These are phyloP conservation scores for Amylostereum areolatum DNA, from an alignment of 1,284 basidiomycete genomes.

Conservation along the genomic window DNA sequence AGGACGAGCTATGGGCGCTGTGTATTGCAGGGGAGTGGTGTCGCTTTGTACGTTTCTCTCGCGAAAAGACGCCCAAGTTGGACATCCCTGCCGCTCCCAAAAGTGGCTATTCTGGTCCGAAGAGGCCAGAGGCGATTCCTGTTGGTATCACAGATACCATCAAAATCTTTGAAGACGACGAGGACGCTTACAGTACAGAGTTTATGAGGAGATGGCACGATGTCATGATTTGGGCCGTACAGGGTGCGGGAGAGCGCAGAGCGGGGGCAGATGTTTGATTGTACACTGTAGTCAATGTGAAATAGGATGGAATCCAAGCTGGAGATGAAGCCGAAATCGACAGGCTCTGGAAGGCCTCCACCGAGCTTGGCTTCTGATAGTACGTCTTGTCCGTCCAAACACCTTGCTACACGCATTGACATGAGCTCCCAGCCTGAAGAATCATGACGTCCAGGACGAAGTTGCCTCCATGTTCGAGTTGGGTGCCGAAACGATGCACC, in stretches of 20 bases:
- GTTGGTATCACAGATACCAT: too few species aligned
- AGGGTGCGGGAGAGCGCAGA: conserved; percentile 19
- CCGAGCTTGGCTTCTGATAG: conserved; percentile 29
- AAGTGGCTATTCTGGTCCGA: too few species aligned
- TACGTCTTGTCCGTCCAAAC: conserved; percentile 12
- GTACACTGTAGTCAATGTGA: conserved; percentile 32
- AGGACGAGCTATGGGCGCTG: too few species aligned
- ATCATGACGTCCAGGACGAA: conserved; percentile 26
- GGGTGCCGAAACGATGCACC: conserved; percentile 26
- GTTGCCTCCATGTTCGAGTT: conserved; percentile 28
- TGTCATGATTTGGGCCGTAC: background rate
- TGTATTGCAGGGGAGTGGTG: too few species aligned
- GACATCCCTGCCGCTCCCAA: too few species aligned
- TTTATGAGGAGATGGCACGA: background rate
- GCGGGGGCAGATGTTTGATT: conserved; percentile 31
- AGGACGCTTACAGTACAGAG: too few species aligned
- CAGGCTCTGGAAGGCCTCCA: conserved; percentile 26
- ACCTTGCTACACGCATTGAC: too few species aligned
- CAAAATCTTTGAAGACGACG: too few species aligned
- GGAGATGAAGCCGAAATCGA: conserved; percentile 21
- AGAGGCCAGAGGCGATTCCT: too few species aligned
- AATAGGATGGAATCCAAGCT: conserved; percentile 25
- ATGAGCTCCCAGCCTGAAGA: conserved; percentile 22
- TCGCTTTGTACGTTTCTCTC: too few species aligned
- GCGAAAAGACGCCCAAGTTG: too few species aligned